Base-by-base conservation (phyloP, 2,329 filamentous ascomycete species). In the Parasarocladium wereldwijsianum region DNA sequence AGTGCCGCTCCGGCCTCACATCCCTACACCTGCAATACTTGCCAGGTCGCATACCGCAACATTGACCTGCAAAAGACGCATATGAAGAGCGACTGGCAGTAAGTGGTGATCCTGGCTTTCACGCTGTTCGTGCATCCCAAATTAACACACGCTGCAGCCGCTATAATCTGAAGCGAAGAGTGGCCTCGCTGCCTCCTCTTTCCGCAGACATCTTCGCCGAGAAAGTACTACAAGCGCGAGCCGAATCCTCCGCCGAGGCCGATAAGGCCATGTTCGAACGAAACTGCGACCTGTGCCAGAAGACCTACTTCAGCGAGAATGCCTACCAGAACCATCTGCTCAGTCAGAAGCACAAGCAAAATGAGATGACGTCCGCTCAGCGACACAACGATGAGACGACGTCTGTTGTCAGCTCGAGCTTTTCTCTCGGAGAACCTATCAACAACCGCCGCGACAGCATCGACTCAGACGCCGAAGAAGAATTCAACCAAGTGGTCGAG, bases 81-180 rank as follows among this genome's bases (percentile, higher is more conserved):
- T 52, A 98, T 98, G 90, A 85, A 90, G 54, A 90, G 79, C 44
- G 90, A 98, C 60, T 98, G 90, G 90, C 87, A 98, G 80, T 90
- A 67, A 60, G 82, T 76, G 5, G 11, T n/a, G 19, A 14, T 12
- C 6, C 4, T 16, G 4, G 8, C 23, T n/a, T 13, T 10, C 6
- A 10, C 11, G 8, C 13, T 10, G 11, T 17, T 8, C n/a, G 6
- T 4, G 10, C 8, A 4, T 13, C 11, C 11, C 11, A n/a, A 17
- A 16, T 27, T 32, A 20, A 34, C 22, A 33, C 6, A 28, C 21
- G 12, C 32, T 18, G 31, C 35, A 90, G 82, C 54, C 77, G 90
- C 40, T 94, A 94, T 58, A 98, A 98, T 53, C 70, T 96, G 45
- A 94, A 96, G 62, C 82, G 90, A 43, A 77, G 86, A 45, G 81